A percentile compares a stretch with the other conserved stretches of the same genome.
Evolutionary conservation across 306 rosid species (phyloP).

Genomic region (Adenanthera pavonina): DNA sequence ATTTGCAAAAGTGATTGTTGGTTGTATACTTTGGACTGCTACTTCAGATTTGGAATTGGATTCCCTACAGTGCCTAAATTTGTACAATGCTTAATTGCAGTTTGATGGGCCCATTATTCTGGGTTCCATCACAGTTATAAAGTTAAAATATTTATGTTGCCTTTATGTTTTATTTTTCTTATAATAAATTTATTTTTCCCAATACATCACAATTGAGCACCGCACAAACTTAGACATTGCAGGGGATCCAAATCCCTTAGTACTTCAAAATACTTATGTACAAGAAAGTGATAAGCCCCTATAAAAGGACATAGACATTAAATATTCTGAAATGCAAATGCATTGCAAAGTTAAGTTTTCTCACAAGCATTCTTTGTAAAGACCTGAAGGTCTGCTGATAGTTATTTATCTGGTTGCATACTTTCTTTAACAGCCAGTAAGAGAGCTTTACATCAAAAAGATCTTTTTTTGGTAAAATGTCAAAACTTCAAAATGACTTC

Average conservation of each 20-base stretch:
- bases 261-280: not conserved
- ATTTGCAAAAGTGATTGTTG: not conserved
- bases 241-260: too few species aligned
- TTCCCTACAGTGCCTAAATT: too few species aligned
- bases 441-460: not conserved
- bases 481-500: conserved; percentile 7
- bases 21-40: not conserved
- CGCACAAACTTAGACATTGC: too few species aligned
- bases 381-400: conserved; percentile 10
- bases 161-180: too few species aligned
- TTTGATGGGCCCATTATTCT: too few species aligned
- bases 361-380: not conserved
- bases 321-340: conserved; percentile 2
- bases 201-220: too few species aligned
- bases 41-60: not conserved
- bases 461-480: not conserved
- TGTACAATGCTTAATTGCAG: too few species aligned
- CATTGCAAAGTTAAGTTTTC: not conserved
- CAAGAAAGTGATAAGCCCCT: not conserved
- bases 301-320: conserved; percentile 10
- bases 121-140: too few species aligned
- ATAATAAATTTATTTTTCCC: too few species aligned
- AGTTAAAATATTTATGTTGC: too few species aligned
- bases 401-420: conserved; percentile 11
- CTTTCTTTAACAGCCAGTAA: not conserved